phyloP scores from a whole-genome alignment of 2,329 filamentous ascomycete genomes.

The Zymoseptoria brevis region DNA sequence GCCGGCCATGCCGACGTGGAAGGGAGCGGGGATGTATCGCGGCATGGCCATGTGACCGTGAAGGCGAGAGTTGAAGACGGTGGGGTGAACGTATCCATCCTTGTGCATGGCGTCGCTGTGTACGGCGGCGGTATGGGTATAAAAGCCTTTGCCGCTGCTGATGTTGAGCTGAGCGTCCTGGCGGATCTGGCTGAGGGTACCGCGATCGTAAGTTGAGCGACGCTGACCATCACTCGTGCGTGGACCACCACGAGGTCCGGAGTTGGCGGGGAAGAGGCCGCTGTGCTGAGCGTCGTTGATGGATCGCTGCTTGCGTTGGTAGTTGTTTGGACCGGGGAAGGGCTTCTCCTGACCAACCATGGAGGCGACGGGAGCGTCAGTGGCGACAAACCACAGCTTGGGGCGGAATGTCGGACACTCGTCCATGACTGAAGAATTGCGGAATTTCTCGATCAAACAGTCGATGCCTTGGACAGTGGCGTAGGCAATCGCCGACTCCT shows the following conservation, averaged over 20 bases:
- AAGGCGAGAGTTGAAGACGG: not conserved
- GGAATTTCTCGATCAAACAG: slow-evolving; percentile 86
- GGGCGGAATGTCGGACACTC: slow-evolving; percentile 75
- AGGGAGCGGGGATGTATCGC: not conserved
- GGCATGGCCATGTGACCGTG: not conserved
- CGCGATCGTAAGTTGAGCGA: slow-evolving; percentile 72
- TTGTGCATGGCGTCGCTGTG: not conserved
- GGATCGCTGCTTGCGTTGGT: slow-evolving; percentile 78
- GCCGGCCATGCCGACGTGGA: not conserved
- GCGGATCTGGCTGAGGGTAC: slow-evolving; percentile 46
- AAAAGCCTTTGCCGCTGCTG: not conserved
- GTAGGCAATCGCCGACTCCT: slow-evolving; percentile 58
- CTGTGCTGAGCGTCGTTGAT: slow-evolving; percentile 80
- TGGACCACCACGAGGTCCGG: slow-evolving; percentile 60
- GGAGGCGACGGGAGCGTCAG: slow-evolving; percentile 31
- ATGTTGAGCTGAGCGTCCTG: slow-evolving; percentile 21
- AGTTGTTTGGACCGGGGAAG: slow-evolving; percentile 75
- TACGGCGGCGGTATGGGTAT: not conserved
- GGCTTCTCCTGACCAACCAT: slow-evolving; percentile 62
- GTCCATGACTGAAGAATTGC: slow-evolving; percentile 93
- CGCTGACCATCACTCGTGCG: slow-evolving; percentile 39
- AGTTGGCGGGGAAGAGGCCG: slow-evolving; percentile 61
- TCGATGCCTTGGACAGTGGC: slow-evolving; percentile 95
- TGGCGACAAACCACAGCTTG: slow-evolving; percentile 59
- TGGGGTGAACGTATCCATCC: not conserved